Conservation (phyloP, 805 yeast genomes). For the Pichia phayaonensis region DNA sequence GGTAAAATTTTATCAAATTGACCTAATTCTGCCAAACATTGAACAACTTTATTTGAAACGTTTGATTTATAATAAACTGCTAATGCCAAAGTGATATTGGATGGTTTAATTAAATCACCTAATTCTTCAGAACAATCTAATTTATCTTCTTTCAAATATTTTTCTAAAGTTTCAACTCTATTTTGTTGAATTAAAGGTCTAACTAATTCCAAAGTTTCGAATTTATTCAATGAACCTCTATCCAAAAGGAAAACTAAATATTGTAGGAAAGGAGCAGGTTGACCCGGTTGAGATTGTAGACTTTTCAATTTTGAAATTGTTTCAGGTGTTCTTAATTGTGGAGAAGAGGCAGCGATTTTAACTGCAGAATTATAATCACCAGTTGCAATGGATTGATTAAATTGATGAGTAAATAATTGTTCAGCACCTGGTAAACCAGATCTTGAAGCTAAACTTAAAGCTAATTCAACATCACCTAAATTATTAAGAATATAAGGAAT, state of each 20-base stretch:
- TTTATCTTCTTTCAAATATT: slow-evolving; percentile 94
- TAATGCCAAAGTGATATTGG: slow-evolving; percentile 77
- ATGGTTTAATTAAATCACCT: slow-evolving; percentile 91
- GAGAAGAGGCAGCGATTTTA: slow-evolving; percentile 92
- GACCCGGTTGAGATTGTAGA: slow-evolving; percentile 88
- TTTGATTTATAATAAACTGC: slow-evolving; percentile 85
- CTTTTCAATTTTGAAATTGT: slow-evolving; percentile 89
- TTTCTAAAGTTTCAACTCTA: slow-evolving; percentile 86
- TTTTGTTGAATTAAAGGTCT: slow-evolving; percentile 94
- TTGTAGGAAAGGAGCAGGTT: slow-evolving; percentile 87
- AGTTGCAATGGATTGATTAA: slow-evolving; percentile 70
- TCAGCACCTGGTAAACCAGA: slow-evolving; percentile 99
- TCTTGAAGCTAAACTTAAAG: slow-evolving; percentile 82
- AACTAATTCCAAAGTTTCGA: slow-evolving; percentile 91
- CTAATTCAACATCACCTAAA: slow-evolving; percentile 79
- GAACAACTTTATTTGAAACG: slow-evolving; percentile 81
- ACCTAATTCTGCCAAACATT: slow-evolving; percentile 88
- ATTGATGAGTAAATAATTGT: slow-evolving; percentile 81
- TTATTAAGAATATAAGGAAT: slow-evolving; percentile 85
- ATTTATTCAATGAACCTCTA: slow-evolving; percentile 84
- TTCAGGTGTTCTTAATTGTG: slow-evolving; percentile 86
- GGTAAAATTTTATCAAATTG: slow-evolving; percentile 95
- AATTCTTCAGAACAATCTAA: slow-evolving; percentile 92
- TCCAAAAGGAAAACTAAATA: slow-evolving; percentile 88
- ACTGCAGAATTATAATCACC: slow-evolving; percentile 94